A percentile compares a stretch with the other conserved stretches of the same genome.
Evolutionary conservation across 257 asterid genomes (phyloP).

Genomic region (Dorcoceras hygrometricum): DNA sequence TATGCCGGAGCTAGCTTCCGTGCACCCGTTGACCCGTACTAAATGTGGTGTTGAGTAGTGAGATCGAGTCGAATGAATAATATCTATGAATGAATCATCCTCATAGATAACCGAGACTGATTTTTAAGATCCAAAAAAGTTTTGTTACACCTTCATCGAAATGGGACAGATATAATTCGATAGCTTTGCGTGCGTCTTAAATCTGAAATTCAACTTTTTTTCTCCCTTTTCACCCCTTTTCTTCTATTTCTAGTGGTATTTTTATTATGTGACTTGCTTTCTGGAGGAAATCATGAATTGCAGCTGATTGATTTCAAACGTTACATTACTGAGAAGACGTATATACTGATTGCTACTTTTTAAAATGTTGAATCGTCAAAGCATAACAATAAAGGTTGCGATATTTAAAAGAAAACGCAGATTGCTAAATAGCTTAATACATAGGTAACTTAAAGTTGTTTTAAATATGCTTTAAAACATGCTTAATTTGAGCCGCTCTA

Average conservation of each 20-base stretch:
- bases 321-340: neutral
- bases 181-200: neutral
- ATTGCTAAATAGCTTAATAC: too few species aligned
- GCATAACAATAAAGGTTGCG: too few species aligned
- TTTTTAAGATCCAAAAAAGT: slow-evolving; percentile 23
- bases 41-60: slow-evolving; percentile 20
- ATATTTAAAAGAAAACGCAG: too few species aligned
- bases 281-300: neutral
- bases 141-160: slow-evolving; percentile 28
- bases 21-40: slow-evolving; percentile 82
- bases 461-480: too few species aligned
- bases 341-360: neutral
- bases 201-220: neutral
- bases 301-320: neutral
- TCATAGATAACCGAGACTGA: slow-evolving; percentile 7
- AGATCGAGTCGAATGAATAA: slow-evolving; percentile 31
- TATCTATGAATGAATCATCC: slow-evolving; percentile 11
- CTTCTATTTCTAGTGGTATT: neutral
- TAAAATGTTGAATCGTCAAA: neutral
- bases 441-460: too few species aligned
- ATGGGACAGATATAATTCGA: slow-evolving; percentile 19
- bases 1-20: slow-evolving; percentile 95
- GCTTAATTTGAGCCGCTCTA: too few species aligned
- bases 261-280: neutral
- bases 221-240: too few species aligned